Evolutionary conservation across 1,139 yeast species (phyloP), one percentile per base, ranked within the genome.

Genomic region (Yamadazyma epiphylla): DNA sequence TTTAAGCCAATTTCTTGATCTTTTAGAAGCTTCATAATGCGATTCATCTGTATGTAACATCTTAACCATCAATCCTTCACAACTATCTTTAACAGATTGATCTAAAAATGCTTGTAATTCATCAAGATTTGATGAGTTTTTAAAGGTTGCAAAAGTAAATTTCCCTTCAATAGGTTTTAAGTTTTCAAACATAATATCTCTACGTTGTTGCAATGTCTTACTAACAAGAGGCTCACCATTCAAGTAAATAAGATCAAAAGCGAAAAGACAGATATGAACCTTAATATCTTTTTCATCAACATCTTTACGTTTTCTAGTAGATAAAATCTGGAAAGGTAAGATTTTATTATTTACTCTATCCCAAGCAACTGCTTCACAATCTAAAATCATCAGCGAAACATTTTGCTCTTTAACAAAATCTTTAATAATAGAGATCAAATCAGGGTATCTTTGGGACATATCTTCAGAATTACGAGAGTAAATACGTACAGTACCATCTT

Each of bases 281-380:
- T 83, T 87, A 44, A 91, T 86, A 38, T 87, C 94, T 29, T 80
- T 80, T 36, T 83, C 82, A 30, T 83, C 81, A 7, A 91, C 98
- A 43, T 83, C 96, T 55, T 91, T 94, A 33, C 97, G 74, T 56
- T 91, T 91, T 53, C 99, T 75, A 0, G 98, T 91, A 2, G 96
- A 83, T 29, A 91, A 61, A 0, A 87, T 81, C 55, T 91, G 99
- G 58, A 91, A 91, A 0, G 99, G 98, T 35, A 91, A 61, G 33
- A 94, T 89, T 52, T 82, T 85, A 17, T 77, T 58, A 13, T 71
- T 67, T 28, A 68, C 79, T 36, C 81, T 65, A 54, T 91, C 96
- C 95, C 96, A 91, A 0, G 98, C 99, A n/a, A 94, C 98, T 5
- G 96, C 96, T 57, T 91, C 99, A 58, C 96, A 86, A 53, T 91